Evolutionary conservation across 148 eudicot genomes (phyloP).

Genomic region (Rhododendron williamsianum): DNA sequence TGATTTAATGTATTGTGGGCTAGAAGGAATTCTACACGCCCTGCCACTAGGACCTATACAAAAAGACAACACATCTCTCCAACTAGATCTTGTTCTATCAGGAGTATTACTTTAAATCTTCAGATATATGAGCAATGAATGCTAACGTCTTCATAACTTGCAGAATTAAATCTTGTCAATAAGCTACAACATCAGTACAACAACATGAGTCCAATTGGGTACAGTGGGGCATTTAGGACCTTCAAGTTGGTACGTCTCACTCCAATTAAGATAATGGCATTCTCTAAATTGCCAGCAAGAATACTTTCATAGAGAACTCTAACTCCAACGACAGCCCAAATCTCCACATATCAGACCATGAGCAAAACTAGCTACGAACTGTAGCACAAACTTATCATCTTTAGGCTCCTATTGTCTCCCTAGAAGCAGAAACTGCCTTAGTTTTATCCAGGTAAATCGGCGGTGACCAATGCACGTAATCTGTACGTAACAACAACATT

Average conservation of each 20-base stretch:
- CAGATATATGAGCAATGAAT: background rate
- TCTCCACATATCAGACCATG: background rate
- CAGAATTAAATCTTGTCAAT: background rate
- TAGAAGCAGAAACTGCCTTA: background rate
- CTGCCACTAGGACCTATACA: background rate
- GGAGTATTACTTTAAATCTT: background rate
- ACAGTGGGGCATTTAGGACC: background rate
- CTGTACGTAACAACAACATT: background rate
- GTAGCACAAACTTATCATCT: background rate
- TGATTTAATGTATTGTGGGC: background rate
- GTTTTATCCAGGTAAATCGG: background rate
- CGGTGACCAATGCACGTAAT: background rate
- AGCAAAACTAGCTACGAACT: background rate
- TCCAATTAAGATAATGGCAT: background rate
- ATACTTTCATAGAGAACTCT: background rate
- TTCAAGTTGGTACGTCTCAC: background rate
- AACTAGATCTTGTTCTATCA: background rate
- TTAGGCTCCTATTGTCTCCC: background rate
- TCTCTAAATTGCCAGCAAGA: background rate
- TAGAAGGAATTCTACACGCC: background rate
- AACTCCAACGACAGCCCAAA: background rate
- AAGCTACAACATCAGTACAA: background rate
- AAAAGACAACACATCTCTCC: background rate
- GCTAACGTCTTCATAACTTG: background rate
- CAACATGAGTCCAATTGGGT: background rate